Evolutionary conservation across 495 filamentous ascomycete species (phyloP), one percentile per base, ranked within the genome.

Genomic region (Xylaria longipes): DNA sequence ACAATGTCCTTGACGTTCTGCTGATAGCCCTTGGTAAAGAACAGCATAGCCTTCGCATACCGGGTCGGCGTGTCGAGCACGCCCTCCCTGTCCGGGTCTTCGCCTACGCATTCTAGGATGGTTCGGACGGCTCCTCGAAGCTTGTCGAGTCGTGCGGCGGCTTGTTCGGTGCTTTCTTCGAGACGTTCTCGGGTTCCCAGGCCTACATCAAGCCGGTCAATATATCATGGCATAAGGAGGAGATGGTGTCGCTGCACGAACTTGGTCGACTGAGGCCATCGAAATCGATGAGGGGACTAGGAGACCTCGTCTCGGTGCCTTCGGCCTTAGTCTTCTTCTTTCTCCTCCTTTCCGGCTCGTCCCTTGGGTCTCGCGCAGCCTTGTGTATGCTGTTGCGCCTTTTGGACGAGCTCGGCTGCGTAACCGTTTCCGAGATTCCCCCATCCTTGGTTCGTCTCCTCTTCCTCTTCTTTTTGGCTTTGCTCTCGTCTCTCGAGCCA

Each of bases 21-120:
- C 82, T 98, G 93, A 76, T 99, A 99, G 35, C 96, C 96, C 79
- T 97, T 97, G n/a, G 96, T 99, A 83, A 99, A 97, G 85, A 92
- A 97, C 27, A 99, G 87, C 94, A 99, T 95, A 6, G 96, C 96
- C 81, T 95, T 95, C 70, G 97, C 96, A 82, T 98, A 98, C 69
- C 96, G 85, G 74, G 92, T 89, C 2, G 97, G 96, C 1, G 96
- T 99, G 50, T 90, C 92, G 3, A 92, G 87, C 33, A 99, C 85
- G 8, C 96, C 96, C 77, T 97, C 95, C 48, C 96, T 88, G 76
- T 95, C 91, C 0, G 96, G 94, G 78, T 99, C 97, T 82, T 99
- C 96, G 70, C 96, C 97, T 50, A 99, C 87, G 75, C 96, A 98
- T 83, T 99, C 97, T 8, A 99, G 86, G 45, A 99, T 93, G 5